A percentile compares a stretch with the other conserved stretches of the same genome.
Evolutionary conservation across 2,329 filamentous ascomycete species (phyloP).

Genomic region (Fusarium sublunatum): DNA sequence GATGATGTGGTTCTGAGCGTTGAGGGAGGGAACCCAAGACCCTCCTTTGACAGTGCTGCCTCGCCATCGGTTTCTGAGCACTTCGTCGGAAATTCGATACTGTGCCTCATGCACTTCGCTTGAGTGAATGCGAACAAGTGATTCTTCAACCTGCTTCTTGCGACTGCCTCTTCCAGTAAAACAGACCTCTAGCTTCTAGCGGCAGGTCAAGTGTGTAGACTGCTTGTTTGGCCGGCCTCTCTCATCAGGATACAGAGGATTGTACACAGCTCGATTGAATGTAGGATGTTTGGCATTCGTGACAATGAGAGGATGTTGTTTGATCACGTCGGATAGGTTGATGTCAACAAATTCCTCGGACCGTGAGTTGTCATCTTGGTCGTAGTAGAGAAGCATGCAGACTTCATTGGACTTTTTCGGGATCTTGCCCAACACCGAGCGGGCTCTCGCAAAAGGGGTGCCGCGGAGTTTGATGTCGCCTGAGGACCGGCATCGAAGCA

Average conservation of each 20-base stretch:
- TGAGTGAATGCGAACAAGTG: conserved; percentile 48
- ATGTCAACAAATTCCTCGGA: conserved; percentile 57
- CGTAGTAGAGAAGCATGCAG: conserved; percentile 54
- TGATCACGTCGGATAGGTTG: conserved; percentile 50
- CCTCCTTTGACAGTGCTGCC: conserved; percentile 48
- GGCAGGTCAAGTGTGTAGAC: conserved; percentile 60
- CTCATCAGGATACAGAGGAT: conserved; percentile 16
- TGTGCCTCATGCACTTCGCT: conserved; percentile 48
- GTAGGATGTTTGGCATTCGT: conserved; percentile 67
- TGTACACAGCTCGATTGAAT: conserved; percentile 46
- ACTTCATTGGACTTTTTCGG: conserved; percentile 57
- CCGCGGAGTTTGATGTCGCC: conserved; percentile 53
- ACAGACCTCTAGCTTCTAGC: conserved; percentile 58
- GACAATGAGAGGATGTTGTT: conserved; percentile 57
- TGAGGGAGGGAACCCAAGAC: conserved; percentile 44
- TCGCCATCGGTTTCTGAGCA: conserved; percentile 51
- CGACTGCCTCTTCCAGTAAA: conserved; percentile 40
- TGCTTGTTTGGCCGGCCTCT: conserved; percentile 36
- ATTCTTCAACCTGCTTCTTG: conserved; percentile 51
- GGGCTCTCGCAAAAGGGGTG: conserved; percentile 51
- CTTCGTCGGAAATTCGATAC: conserved; percentile 47
- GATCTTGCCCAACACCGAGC: conserved; percentile 52
- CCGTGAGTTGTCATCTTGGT: conserved; percentile 48
- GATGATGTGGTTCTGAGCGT: conserved; percentile 18
- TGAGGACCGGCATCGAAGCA: conserved; percentile 48